Evolutionary conservation across 495 filamentous ascomycete species (phyloP).

Genomic region (Cryomyces antarcticus): DNA sequence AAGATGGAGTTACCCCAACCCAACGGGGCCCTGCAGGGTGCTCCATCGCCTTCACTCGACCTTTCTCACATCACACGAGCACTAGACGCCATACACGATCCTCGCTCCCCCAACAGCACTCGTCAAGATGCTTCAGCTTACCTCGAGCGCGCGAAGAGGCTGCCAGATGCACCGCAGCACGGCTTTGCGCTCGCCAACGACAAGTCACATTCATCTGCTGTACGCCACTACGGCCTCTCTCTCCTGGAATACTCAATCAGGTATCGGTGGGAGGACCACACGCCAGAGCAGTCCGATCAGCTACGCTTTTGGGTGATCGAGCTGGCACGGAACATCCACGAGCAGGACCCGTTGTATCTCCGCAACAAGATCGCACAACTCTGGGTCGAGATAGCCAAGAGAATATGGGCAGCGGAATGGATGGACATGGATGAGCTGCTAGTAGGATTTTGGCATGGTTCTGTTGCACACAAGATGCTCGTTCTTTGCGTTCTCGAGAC

Average conservation of each 20-base stretch:
- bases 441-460: conserved; percentile 48
- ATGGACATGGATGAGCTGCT: conserved; percentile 79
- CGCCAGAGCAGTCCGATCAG: conserved; percentile 36
- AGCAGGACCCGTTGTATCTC: conserved; percentile 61
- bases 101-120: conserved; percentile 61
- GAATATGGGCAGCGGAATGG: conserved; percentile 82
- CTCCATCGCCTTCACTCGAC: conserved; percentile 1
- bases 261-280: conserved; percentile 58
- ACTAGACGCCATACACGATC: conserved; percentile 65
- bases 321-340: conserved; percentile 51
- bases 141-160: conserved; percentile 64
- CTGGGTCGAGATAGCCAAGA: conserved; percentile 87
- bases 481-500: conserved; percentile 73
- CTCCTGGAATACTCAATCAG: conserved; percentile 74
- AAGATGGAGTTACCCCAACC: too few species aligned
- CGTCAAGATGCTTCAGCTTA: conserved; percentile 65
- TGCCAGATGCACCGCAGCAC: conserved; percentile 56
- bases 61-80: conserved; percentile 53
- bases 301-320: conserved; percentile 54
- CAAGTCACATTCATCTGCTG: conserved; percentile 47
- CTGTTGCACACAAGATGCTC: conserved; percentile 50
- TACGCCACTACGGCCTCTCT: conserved; percentile 84
- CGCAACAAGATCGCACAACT: conserved; percentile 89
- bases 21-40: too few species aligned
- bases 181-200: conserved; percentile 71